Base-by-base conservation (phyloP, 2,329 filamentous ascomycete species). In the Pseudogymnoascus sp. region DNA sequence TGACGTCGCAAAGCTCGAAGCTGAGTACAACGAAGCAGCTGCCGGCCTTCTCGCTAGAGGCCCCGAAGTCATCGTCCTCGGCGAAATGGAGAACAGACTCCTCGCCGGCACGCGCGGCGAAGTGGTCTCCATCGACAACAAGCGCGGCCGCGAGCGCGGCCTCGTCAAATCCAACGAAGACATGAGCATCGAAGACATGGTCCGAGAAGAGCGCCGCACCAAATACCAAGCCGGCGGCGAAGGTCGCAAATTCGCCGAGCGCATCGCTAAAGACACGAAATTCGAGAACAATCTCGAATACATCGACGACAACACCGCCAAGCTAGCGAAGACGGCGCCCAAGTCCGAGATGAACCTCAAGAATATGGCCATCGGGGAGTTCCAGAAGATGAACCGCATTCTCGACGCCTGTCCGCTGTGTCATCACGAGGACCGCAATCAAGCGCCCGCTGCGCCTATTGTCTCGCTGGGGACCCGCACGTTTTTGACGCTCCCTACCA, bases 121-220 rank as follows among this genome's bases (percentile, higher is more conserved):
- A 76, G 90, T 93, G 64, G 93, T 88, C 69, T 79, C 85, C 0
- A 80, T 97, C 6, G 85, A 88, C 25, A 96, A 86, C 65, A 95
- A 90, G 72, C 86, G 93, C 60, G 93, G 93, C 2, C 83, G 85
- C 5, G 93, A 96, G 75, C 86, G 93, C 63, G 95, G 93, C 1
- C 82, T 87, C 6, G 90, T 99, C 5, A 86, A 90, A 69, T 92
- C 95, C 68, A 98, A 98, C 73, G 90, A 96, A 62, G 92, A 98
- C 71, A 98, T 99, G 92, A 88, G 81, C 31, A 90, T 99, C 66
- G 92, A 96, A 63, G 95, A 99, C 75, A 99, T 99, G 95, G 86
- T 99, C 16, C 87, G 92, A 28, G 93, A 98, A 76, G 95, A 99
- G 77, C 86, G 91, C 37, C 88, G 93, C 63, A 97, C 91, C 4